Base-by-base conservation (phyloP, 1,284 basidiomycete species). In the Ustilago crameri region DNA sequence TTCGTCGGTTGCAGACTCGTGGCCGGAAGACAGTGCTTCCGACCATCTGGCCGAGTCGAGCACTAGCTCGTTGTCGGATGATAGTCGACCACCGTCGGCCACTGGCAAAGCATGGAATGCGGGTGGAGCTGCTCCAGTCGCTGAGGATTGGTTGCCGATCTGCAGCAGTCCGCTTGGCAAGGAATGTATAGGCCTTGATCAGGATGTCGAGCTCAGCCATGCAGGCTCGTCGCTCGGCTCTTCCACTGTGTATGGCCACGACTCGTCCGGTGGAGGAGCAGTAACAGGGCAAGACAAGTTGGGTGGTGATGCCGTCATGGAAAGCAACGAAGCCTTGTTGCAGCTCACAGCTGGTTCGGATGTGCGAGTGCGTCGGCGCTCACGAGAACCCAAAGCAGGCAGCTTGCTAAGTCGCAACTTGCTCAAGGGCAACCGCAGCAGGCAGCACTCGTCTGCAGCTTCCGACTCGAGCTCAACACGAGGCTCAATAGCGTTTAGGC, bases 401-500 rank as follows among this genome's bases (percentile, higher is more conserved):
- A 51, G 67, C 2, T 40, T 70, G 30, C 42, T 70, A 2, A 56
- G 56, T 22, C 59, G 66, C 49, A 69, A 63, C 20, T 46, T 69
- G 30, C 40, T 69, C n/a, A 48, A 40, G 37, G 56, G 51, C n/a
- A 38, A 42, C n/a, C 56, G 56, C 0, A 53, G 38, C 32, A 48
- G 60, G 15, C 61, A 64, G 20, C 41, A 18, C n/a, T 59, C 46
- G 43, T 52, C 30, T 9, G 47, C 51, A 18, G 54, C 26, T 26
- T 65, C 68, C 12, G 68, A 71, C 27, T 61, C 62, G 53, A 58
- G 57, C 30, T 71, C 68, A 22, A 54, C 54, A 10, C 57, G 57
- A 9, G 65, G 53, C 12, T 18, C n/a, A 1, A 34, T 42, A 27
- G 51, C 66, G 22, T 41, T 55, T 14, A 70, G 54, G 48, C 72